These are phyloP conservation scores for Gentiana dahurica DNA, from an alignment of 257 asterid species.

Conservation along the genomic window DNA sequence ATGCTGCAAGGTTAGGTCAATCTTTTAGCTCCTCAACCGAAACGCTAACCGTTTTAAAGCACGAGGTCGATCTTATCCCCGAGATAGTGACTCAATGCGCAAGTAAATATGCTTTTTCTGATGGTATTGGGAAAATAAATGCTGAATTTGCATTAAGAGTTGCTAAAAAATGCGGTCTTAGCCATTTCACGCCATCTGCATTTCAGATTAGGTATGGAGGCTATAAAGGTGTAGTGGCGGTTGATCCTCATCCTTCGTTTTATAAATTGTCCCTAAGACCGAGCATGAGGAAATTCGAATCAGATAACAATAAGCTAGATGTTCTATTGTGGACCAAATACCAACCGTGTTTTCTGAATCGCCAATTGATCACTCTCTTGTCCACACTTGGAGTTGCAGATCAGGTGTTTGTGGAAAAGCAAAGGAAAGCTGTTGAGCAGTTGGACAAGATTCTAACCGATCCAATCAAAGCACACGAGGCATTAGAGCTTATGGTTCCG, in stretches of 20 bases:
- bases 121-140: slow-evolving; percentile 91
- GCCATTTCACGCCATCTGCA: slow-evolving; percentile 48
- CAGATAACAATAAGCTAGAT: slow-evolving; percentile 55
- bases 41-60: slow-evolving; percentile 37
- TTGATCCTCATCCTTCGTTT: slow-evolving; percentile 40
- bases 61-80: slow-evolving; percentile 42
- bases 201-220: slow-evolving; percentile 89
- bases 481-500: slow-evolving; percentile 71
- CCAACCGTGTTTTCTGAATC: slow-evolving; percentile 76
- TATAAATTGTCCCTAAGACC: slow-evolving; percentile 53
- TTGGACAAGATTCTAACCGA: slow-evolving; percentile 53
- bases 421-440: slow-evolving; percentile 64
- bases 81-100: slow-evolving; percentile 25
- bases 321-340: slow-evolving; percentile 76
- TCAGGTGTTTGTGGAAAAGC: slow-evolving; percentile 44
- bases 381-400: slow-evolving; percentile 76
- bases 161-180: slow-evolving; percentile 61
- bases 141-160: slow-evolving; percentile 51
- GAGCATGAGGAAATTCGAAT: slow-evolving; percentile 73
- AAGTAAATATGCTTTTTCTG: slow-evolving; percentile 52
- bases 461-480: slow-evolving; percentile 59
- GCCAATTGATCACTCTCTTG: slow-evolving; percentile 71
- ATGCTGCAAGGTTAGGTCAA: slow-evolving; percentile 99
- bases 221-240: slow-evolving; percentile 84
- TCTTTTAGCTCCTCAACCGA: slow-evolving; percentile 85